Conservation (phyloP, 2,329 filamentous ascomycete species). For the Diplocarpon rosae region DNA sequence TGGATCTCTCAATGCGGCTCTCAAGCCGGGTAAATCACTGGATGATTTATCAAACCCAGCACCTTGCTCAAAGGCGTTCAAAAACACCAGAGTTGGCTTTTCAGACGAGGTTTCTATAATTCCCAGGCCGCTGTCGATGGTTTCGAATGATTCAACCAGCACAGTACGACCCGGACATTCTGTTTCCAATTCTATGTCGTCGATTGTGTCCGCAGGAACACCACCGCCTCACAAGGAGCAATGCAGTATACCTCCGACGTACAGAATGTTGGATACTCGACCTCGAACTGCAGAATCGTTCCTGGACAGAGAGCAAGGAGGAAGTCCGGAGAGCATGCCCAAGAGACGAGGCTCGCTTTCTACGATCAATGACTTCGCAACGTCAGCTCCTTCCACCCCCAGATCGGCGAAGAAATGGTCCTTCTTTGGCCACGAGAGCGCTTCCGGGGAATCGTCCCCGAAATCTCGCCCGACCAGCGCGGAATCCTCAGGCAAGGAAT, state of each 20-base stretch:
- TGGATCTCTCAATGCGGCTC: constrained; percentile 16
- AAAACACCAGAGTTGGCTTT: constrained; percentile 65
- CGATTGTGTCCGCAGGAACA: constrained; percentile 55
- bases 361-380: constrained; percentile 32
- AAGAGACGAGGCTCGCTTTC: constrained; percentile 49
- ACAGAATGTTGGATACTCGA: constrained; percentile 38
- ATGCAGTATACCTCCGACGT: constrained; percentile 27
- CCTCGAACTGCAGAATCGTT: constrained; percentile 65
- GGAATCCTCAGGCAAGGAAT: constrained; percentile 30
- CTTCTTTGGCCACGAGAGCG: constrained; percentile 25
- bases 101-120: constrained; percentile 78
- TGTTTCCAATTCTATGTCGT: constrained; percentile 70
- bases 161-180: constrained; percentile 58
- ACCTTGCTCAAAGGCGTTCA: constrained; percentile 20
- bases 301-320: constrained; percentile 33
- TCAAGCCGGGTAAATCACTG: constrained; percentile 9
- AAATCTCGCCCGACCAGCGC: constrained; percentile 35
- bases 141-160: constrained; percentile 76
- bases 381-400: constrained; percentile 26
- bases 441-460: constrained; percentile 33
- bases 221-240: constrained; percentile 31
- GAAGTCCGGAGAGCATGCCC: constrained; percentile 29
- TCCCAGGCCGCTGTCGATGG: constrained; percentile 68
- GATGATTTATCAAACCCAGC: constrained; percentile 7
- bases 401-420: constrained; percentile 27